A percentile compares a stretch with the other conserved stretches of the same genome.
These are phyloP conservation scores for Capsicum chinense DNA, from an alignment of 257 asterid species.

Conservation along the genomic window DNA sequence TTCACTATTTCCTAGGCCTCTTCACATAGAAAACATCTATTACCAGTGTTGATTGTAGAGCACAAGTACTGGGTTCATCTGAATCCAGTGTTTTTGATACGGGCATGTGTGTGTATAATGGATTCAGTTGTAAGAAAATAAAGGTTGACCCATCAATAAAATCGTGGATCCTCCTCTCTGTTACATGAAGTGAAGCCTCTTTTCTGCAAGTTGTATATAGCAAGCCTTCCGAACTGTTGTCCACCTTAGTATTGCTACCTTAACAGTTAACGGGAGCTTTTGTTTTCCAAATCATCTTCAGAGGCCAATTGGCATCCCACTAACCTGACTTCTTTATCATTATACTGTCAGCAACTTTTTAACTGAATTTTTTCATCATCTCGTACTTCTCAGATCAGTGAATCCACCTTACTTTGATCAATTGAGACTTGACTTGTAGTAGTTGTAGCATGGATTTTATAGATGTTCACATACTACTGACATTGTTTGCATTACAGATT, in stretches of 20 bases:
- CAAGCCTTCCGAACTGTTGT: neutral
- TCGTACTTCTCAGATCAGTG: neutral
- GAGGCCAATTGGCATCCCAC: neutral
- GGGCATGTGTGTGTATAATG: neutral
- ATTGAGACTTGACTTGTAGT: neutral
- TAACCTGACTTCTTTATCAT: neutral
- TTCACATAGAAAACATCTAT: neutral
- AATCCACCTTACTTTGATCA: constrained; percentile 18
- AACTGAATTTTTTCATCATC: constrained; percentile 1
- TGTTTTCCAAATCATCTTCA: neutral
- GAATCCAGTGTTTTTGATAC: neutral
- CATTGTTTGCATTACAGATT: constrained; percentile 45
- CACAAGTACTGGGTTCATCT: neutral
- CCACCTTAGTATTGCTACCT: neutral
- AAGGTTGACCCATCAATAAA: neutral
- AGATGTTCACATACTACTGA: neutral
- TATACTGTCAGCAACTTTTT: neutral
- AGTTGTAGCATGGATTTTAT: neutral
- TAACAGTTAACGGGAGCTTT: neutral
- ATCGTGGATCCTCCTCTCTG: no score
- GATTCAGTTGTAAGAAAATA: neutral
- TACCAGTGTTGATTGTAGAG: constrained; percentile 4
- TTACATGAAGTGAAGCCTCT: neutral
- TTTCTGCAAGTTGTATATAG: neutral
- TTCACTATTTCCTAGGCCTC: neutral